Evolutionary conservation across 2,329 filamentous ascomycete species (phyloP), one percentile per base, ranked within the genome.

Genomic region (Ilyonectria mors-panacis): DNA sequence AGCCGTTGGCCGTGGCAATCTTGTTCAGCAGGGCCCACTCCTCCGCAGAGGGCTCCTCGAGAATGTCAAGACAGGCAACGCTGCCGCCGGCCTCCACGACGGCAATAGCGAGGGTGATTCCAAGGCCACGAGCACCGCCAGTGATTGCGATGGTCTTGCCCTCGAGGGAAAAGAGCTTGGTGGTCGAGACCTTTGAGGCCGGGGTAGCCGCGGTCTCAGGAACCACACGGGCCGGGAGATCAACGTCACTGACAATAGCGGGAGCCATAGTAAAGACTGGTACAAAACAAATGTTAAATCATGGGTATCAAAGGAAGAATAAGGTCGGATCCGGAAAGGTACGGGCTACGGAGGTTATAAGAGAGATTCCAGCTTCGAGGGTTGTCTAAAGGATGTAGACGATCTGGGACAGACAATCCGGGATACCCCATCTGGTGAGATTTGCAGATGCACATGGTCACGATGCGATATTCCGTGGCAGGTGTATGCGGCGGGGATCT

Each of bases 111-210:
- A 88, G 79, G 19, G 82, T 83, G 45, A 87, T 83, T 15, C 86
- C 86, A 1, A 88, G 78, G 15, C 86, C 85, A 17, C 85, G 82
- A 9, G 81, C 85, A 47, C 83, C 86, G 7, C 86, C 86, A 1
- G 86, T 88, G 47, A 88, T 85, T 39, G 80, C 81, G 26, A 84
- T 78, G 0, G 83, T 86, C 68, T 80, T 81, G 47, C 79, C 79
- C 47, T 78, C 75, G 10, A 87, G 82, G 5, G 85, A 85, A 72
- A 87, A 85, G 37, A 85, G 80, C 8, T 76, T 76, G 39, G 67
- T 67, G 7, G 73, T 75, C 5, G 77, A 57, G 10, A 72, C 58
- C 45, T 69, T 73, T 61, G 74, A 75, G 45, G 79, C 70, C 6
- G 79, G 76, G 10, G 79, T 78, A 51, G 78, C 74, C 37, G 69